Evolutionary conservation across 2,329 filamentous ascomycete species (phyloP).

Genomic region (Apiospora aurea): DNA sequence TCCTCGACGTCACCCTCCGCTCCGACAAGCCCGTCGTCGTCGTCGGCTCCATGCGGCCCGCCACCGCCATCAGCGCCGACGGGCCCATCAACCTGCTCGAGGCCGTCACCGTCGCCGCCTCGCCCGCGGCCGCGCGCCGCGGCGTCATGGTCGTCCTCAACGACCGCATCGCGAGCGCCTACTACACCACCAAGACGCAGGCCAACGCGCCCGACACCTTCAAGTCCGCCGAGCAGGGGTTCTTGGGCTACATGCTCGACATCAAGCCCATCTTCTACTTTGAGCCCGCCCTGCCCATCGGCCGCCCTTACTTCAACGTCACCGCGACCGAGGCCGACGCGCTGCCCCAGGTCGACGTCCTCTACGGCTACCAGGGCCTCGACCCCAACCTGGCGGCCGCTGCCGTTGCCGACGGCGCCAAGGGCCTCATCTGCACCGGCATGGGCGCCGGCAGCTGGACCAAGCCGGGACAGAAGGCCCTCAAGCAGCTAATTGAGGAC

Average conservation of each 20-base stretch:
- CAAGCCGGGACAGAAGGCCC: slow-evolving; percentile 45
- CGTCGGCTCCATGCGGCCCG: slow-evolving; percentile 69
- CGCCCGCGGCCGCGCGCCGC: slow-evolving; percentile 52
- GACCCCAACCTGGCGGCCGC: slow-evolving; percentile 54
- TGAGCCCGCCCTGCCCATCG: slow-evolving; percentile 55
- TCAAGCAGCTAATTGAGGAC: slow-evolving; percentile 52
- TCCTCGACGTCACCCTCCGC: slow-evolving; percentile 64
- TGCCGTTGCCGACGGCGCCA: slow-evolving; percentile 56
- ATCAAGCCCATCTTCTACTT: slow-evolving; percentile 68
- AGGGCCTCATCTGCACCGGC: slow-evolving; percentile 63
- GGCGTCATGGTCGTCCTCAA: slow-evolving; percentile 68
- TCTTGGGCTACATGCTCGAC: slow-evolving; percentile 64
- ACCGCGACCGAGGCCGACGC: slow-evolving; percentile 35
- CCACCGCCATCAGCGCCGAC: slow-evolving; percentile 68
- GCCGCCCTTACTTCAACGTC: slow-evolving; percentile 53
- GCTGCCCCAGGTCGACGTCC: slow-evolving; percentile 62
- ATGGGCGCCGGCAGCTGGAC: slow-evolving; percentile 61
- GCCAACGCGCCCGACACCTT: slow-evolving; percentile 70
- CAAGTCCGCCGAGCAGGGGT: slow-evolving; percentile 62
- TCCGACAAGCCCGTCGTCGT: slow-evolving; percentile 65
- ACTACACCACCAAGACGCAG: slow-evolving; percentile 67
- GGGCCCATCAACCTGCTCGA: slow-evolving; percentile 68
- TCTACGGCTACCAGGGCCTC: slow-evolving; percentile 63
- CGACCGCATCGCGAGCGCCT: slow-evolving; percentile 65
- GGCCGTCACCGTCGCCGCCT: slow-evolving; percentile 63